A percentile compares a stretch with the other conserved stretches of the same genome.
These are phyloP conservation scores for Gentiana dahurica DNA, from an alignment of 257 asterid genomes.

Conservation along the genomic window DNA sequence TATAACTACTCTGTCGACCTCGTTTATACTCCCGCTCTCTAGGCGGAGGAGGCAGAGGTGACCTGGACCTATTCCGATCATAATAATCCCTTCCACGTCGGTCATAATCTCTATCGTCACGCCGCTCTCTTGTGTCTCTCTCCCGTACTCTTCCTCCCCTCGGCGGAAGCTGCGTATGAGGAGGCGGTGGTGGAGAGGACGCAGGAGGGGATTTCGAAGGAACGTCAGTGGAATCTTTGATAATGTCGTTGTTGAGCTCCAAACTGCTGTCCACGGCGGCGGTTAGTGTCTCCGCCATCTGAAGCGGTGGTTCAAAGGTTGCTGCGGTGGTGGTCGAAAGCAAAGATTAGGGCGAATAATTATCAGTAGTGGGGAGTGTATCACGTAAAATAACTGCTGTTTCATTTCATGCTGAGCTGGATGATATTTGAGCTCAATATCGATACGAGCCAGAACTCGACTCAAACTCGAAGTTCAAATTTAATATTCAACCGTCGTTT, in stretches of 20 bases:
- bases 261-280: conserved; percentile 5
- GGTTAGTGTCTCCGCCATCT: conserved; percentile 18
- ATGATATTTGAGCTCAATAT: too few relatives aligned
- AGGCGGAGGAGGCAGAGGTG: conserved; percentile 56
- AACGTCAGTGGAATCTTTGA: background rate
- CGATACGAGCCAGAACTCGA: too few relatives aligned
- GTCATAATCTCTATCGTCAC: conserved; percentile 72
- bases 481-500: too few relatives aligned
- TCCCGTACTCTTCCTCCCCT: conserved; percentile 42
- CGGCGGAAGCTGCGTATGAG: conserved; percentile 43
- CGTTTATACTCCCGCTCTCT: conserved; percentile 81
- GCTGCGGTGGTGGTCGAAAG: background rate
- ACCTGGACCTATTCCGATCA: conserved; percentile 70
- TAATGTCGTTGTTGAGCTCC: conserved; percentile 7
- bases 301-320: background rate
- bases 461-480: too few relatives aligned
- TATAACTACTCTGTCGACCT: conserved; percentile 63
- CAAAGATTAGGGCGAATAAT: too few relatives aligned
- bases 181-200: conserved; percentile 69
- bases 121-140: conserved; percentile 57
- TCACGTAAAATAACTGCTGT: too few relatives aligned
- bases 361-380: too few relatives aligned
- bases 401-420: too few relatives aligned
- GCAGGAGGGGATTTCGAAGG: conserved; percentile 21
- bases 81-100: conserved; percentile 53